Evolutionary conservation across 768 basidiomycete species (phyloP).

Genomic region (Russula foetens): DNA sequence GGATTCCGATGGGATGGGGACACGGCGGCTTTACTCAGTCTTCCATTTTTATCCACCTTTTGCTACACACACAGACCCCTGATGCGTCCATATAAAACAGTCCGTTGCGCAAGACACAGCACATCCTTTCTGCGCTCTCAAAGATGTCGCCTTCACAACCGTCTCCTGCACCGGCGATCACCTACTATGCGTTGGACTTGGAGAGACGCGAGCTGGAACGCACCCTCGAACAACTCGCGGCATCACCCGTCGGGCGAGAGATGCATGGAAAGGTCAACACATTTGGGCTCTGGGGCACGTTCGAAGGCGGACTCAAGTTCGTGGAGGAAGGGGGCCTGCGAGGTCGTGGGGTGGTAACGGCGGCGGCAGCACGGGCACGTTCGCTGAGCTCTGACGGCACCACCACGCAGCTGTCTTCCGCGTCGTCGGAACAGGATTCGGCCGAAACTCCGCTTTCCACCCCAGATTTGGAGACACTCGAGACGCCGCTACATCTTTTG

Average conservation of each 20-base stretch:
- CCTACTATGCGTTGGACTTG: slow-evolving; percentile 90
- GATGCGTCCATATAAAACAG: slow-evolving; percentile 32
- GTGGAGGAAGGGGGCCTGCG: slow-evolving; percentile 57
- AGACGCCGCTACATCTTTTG: slow-evolving; percentile 66
- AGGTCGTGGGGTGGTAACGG: slow-evolving; percentile 19
- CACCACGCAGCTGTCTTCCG: slow-evolving; percentile 9
- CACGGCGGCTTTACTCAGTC: not conserved
- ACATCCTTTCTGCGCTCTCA: slow-evolving; percentile 67
- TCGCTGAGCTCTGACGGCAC: slow-evolving; percentile 36
- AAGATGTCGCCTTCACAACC: slow-evolving; percentile 34
- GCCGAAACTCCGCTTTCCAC: slow-evolving; percentile 36
- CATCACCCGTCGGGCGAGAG: slow-evolving; percentile 51
- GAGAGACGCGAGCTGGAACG: slow-evolving; percentile 80
- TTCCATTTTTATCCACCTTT: not conserved
- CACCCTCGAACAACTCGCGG: slow-evolving; percentile 59
- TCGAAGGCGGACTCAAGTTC: slow-evolving; percentile 80
- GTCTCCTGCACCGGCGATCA: slow-evolving; percentile 45
- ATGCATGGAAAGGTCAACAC: slow-evolving; percentile 67
- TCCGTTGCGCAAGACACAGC: slow-evolving; percentile 82
- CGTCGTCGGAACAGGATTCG: slow-evolving; percentile 17
- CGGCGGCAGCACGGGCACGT: not conserved
- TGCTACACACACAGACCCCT: not conserved
- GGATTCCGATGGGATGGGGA: no score
- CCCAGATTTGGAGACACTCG: slow-evolving; percentile 31
- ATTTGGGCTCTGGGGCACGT: slow-evolving; percentile 87